Evolutionary conservation across 768 basidiomycete species (phyloP), one percentile per base, ranked within the genome.

Genomic region (Hygrocybe coccinea): DNA sequence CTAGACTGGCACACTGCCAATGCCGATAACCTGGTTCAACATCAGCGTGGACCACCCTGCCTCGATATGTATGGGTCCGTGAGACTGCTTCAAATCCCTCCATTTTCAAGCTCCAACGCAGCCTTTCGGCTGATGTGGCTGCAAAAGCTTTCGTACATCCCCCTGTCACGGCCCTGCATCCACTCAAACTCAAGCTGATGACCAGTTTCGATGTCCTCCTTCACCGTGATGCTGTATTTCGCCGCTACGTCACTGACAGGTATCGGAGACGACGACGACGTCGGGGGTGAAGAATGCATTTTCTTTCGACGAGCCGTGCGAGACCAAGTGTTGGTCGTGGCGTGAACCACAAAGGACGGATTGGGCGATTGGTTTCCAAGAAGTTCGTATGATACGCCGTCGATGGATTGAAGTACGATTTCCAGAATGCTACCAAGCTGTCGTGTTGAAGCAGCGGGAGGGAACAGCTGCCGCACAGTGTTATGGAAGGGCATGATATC

Each of bases 61-160:
- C n/a, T n/a, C n/a, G n/a, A n/a, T n/a, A n/a, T n/a, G n/a, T n/a
- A n/a, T n/a, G n/a, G n/a, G n/a, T n/a, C 29, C 29, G 8, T 29
- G 3, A 29, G 29, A 29, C 3, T 29, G 29, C 29, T 29, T 29
- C 29, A 29, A 8, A 29, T 29, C 29, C 29, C 8, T 3, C 29
- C 29, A 29, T 41, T 3, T 41, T 3, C 38, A 11, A 41, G 38
- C 5, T 5, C 14, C 3, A 11, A 41, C 24, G 39, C 46, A 2
- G 82, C 62, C 62, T 82, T 85, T 56, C 80, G 74, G 47, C 73
- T 76, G 21, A 89, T 69, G 74, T 90, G 87, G 57, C 80, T 80
- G 19, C 75, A 76, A 59, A 91, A 86, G 38, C 85, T 81, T 62
- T 89, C 86, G 45, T 86, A 85, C 50, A 86, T 46, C 0, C 59